Base-by-base conservation (phyloP, 305 asterid species). In the Rubia peregrina region DNA sequence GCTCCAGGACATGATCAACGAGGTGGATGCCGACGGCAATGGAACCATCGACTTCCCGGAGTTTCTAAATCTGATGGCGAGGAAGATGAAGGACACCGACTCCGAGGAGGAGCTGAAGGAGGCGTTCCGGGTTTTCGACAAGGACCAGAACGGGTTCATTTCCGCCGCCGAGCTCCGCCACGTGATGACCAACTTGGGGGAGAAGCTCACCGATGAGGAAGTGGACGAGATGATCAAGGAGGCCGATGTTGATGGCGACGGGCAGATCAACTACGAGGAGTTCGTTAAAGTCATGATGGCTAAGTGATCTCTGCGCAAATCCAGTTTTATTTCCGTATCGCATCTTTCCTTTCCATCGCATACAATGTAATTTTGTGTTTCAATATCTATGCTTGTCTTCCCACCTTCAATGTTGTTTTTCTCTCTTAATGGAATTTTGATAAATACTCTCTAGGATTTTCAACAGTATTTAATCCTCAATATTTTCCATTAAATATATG, bases 131-230 rank as follows among this genome's bases (percentile, higher is more conserved):
- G 78, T 74, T 24, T 74, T 74, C 64, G 78, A 74, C 74, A 74
- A 74, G 61, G 78, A 74, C 24, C 77, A 74, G 49, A 74, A 74
- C 36, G 77, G 77, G 22, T 74, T 74, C 64, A 74, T 74, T 49
- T 74, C 78, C 51, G 78, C 78, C 17, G 78, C 78, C n/a, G 78
- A 74, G 78, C 74, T 74, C 12, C 78, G 78, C 26, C 78, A 74
- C 22, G 78, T 74, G 57, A 74, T 74, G 78, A 74, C 78, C 70
- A 74, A 74, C 74, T 63, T 69, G 3, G 77, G 77, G 21, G 77
- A 74, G 69, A 74, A 74, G 77, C 77, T 74, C 7, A 74, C 77
- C 0, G 78, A 74, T 4, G 78, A 74, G 70, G 78, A 74, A 51
- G 78, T 74, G 9, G 78, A 74, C 55, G 78, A 74, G 78, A 74